Conservation (phyloP, 768 basidiomycete genomes). For the Chlorophyllum brunneum region DNA sequence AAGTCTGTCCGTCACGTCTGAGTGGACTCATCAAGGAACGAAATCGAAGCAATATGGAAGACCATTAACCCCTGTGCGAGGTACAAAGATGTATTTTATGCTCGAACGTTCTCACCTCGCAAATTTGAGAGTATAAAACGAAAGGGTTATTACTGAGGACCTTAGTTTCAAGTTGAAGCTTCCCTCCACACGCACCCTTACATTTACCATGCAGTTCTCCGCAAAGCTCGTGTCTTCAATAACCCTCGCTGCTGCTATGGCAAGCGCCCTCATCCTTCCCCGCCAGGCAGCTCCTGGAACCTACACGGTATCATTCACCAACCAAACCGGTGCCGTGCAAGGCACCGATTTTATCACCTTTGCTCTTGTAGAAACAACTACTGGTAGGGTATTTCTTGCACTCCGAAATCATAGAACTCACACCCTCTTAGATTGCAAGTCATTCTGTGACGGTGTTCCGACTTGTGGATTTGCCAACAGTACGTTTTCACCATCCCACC, state of each 20-base stretch:
- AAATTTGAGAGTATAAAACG: background rate
- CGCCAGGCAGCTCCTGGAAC: slow-evolving; percentile 20
- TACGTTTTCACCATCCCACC: slow-evolving; percentile 19
- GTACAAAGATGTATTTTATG: background rate
- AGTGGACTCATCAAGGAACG: slow-evolving; percentile 7
- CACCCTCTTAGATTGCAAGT: slow-evolving; percentile 32
- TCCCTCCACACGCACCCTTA: background rate
- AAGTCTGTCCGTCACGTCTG: slow-evolving; percentile 1
- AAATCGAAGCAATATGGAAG: background rate
- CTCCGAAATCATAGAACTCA: background rate
- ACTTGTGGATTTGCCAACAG: slow-evolving; percentile 42
- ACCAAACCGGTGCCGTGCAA: slow-evolving; percentile 39
- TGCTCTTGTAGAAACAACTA: slow-evolving; percentile 39
- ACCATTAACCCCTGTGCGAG: background rate
- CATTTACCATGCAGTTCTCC: slow-evolving; percentile 1
- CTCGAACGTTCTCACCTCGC: slow-evolving; percentile 1
- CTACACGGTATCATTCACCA: slow-evolving; percentile 34
- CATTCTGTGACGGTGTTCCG: slow-evolving; percentile 37
- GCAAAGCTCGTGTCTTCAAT: background rate
- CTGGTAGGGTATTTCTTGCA: slow-evolving; percentile 23
- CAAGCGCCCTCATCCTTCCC: slow-evolving; percentile 8
- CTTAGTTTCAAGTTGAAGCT: slow-evolving; percentile 1
- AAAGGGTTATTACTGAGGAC: background rate
- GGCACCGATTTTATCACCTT: slow-evolving; percentile 38
- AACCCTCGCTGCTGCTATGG: slow-evolving; percentile 5